A percentile compares a stretch with the other conserved stretches of the same genome.
Evolutionary conservation across 352 stramenopile genomes (phyloP).

Genomic region (Globisporangium yorkense): DNA sequence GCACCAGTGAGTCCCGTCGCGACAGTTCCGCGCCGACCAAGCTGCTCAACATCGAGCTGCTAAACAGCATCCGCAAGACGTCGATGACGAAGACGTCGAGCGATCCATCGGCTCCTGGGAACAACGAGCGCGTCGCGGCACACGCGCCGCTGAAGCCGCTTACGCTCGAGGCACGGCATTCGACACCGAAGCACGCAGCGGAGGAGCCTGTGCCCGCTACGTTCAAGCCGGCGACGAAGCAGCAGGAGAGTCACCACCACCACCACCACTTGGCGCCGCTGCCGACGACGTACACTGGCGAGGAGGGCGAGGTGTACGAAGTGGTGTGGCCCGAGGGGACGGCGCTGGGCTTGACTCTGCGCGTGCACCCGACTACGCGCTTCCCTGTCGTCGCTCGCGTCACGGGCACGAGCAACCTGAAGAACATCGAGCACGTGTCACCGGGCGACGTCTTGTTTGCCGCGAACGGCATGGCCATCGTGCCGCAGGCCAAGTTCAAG

Average conservation of each 20-base stretch:
- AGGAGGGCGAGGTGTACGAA: slow-evolving; percentile 59
- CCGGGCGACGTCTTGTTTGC: slow-evolving; percentile 65
- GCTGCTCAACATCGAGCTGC: slow-evolving; percentile 35
- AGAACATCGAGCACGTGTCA: slow-evolving; percentile 70
- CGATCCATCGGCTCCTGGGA: slow-evolving; percentile 14
- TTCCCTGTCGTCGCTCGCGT: slow-evolving; percentile 69
- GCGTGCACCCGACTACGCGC: slow-evolving; percentile 61
- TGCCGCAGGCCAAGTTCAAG: slow-evolving; percentile 74
- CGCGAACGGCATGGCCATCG: slow-evolving; percentile 66
- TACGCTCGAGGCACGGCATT: slow-evolving; percentile 25
- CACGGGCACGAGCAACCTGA: slow-evolving; percentile 67
- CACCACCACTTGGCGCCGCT: slow-evolving; percentile 3
- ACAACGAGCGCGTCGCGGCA: slow-evolving; percentile 14
- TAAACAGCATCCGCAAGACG: slow-evolving; percentile 31
- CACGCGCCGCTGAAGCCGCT: slow-evolving; percentile 32
- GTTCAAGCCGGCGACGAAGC: slow-evolving; percentile 3
- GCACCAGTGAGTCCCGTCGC: neutral
- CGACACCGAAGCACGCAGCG: slow-evolving; percentile 12
- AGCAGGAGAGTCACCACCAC: neutral
- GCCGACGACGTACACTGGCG: slow-evolving; percentile 22
- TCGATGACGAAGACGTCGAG: slow-evolving; percentile 29
- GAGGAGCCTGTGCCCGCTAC: slow-evolving; percentile 9
- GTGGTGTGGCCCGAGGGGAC: slow-evolving; percentile 67
- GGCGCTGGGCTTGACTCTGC: slow-evolving; percentile 56
- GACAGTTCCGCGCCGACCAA: slow-evolving; percentile 18